Percentiles rank a stretch among this genome's conserved stretches.
These are phyloP conservation scores for Paracorniculantispora psalliotae DNA, from an alignment of 2,329 filamentous ascomycete genomes.

Conservation along the genomic window DNA sequence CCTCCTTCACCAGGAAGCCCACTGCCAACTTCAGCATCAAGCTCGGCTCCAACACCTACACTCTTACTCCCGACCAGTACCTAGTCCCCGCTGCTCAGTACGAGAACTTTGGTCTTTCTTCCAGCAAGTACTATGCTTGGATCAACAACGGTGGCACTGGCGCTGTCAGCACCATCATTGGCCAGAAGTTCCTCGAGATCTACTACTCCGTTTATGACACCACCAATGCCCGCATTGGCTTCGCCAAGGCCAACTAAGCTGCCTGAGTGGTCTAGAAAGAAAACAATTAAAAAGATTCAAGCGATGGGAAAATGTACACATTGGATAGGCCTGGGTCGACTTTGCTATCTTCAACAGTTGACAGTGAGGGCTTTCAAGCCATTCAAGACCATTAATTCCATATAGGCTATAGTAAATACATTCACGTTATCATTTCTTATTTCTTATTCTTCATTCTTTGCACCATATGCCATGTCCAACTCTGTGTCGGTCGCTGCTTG, in stretches of 20 bases:
- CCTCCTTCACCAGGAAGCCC: constrained; percentile 22
- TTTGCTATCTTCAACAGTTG: too few relatives aligned
- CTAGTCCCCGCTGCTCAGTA: constrained; percentile 24
- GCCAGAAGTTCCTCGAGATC: constrained; percentile 27
- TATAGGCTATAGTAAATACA: too few relatives aligned
- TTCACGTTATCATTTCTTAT: too few relatives aligned
- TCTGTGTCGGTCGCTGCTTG: too few relatives aligned
- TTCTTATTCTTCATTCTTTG: too few relatives aligned
- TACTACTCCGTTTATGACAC: constrained; percentile 27
- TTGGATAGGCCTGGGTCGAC: too few relatives aligned
- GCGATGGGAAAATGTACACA: too few relatives aligned
- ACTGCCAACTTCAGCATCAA: constrained; percentile 25
- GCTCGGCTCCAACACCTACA: constrained; percentile 23
- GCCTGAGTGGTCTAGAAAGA: neutral
- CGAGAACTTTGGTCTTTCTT: constrained; percentile 18
- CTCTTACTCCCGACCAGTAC: constrained; percentile 24
- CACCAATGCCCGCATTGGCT: constrained; percentile 18
- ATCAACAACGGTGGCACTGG: constrained; percentile 23
- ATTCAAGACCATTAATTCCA: too few relatives aligned
- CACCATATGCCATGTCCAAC: too few relatives aligned
- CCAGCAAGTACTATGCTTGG: constrained; percentile 26
- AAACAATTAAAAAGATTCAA: neutral
- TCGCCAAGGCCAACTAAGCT: constrained; percentile 18
- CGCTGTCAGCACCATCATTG: constrained; percentile 25
- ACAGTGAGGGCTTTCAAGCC: too few relatives aligned